Evolutionary conservation across 148 eudicot genomes (phyloP).

Genomic region (Rhododendron simsii): DNA sequence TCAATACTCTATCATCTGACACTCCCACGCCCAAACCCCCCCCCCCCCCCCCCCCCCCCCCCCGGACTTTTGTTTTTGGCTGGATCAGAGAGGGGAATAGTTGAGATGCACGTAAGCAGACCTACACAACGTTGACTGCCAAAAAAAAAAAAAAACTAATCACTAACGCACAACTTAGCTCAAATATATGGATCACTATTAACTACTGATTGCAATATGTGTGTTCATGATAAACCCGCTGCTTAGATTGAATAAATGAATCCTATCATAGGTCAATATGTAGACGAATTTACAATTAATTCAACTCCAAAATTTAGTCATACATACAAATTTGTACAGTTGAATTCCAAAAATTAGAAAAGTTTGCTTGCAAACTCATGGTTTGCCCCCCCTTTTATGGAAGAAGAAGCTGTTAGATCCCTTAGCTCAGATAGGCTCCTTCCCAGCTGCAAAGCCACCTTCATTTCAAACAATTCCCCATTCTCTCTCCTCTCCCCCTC

Average conservation of each 20-base stretch:
- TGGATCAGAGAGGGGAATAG: no score
- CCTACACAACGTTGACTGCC: no score
- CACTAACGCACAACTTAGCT: no score
- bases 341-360: constrained; percentile 17
- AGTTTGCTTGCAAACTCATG: constrained; percentile 78
- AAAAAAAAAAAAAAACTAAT: no score
- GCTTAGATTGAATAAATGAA: neutral
- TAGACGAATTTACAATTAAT: neutral
- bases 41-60: no score
- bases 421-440: constrained; percentile 56
- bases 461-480: constrained; percentile 61
- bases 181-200: no score
- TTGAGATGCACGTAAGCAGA: no score
- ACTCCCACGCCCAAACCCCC: no score
- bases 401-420: constrained; percentile 34
- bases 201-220: neutral
- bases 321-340: neutral
- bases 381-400: constrained; percentile 18
- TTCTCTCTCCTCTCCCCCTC: constrained; percentile 40
- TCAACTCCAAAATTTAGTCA: neutral
- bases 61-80: no score
- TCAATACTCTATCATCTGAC: no score
- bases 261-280: neutral
- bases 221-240: neutral
- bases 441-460: constrained; percentile 62